Evolutionary conservation across 139 green algal species (phyloP).

Genomic region (Auxenochlorella pyrenoidosa): DNA sequence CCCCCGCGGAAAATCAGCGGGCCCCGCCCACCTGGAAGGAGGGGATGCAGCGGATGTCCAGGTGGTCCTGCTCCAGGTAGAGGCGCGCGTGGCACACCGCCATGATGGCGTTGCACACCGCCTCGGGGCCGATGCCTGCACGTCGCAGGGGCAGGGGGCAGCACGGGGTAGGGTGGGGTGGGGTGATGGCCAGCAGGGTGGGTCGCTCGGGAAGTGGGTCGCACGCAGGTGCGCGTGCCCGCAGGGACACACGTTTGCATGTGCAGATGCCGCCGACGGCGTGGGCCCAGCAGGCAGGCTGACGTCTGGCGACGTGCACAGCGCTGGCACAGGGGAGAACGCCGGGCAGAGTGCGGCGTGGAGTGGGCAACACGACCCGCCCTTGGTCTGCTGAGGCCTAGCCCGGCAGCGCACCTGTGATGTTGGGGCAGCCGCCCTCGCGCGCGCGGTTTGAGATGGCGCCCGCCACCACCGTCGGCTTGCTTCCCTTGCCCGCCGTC

Average conservation of each 20-base stretch:
- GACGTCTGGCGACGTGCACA: no score
- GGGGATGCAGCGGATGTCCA: conserved; percentile 42
- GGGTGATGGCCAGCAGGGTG: no score
- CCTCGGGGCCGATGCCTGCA: conserved; percentile 47
- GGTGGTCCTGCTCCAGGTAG: conserved; percentile 51
- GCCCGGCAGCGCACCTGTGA: conserved; percentile 5
- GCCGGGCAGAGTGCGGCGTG: neutral
- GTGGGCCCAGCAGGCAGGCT: no score
- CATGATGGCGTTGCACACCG: conserved; percentile 47
- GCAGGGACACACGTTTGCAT: no score
- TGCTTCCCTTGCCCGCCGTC: conserved; percentile 40
- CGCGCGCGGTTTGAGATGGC: conserved; percentile 39
- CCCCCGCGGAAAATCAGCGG: no score
- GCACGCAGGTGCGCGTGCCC: neutral
- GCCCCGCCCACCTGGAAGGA: conserved; percentile 44
- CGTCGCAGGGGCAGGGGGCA: neutral
- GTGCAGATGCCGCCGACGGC: no score
- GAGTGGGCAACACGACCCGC: neutral
- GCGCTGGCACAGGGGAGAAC: neutral
- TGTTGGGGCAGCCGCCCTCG: conserved; percentile 36
- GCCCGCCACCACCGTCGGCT: conserved; percentile 39
- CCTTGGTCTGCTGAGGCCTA: neutral
- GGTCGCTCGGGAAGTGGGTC: neutral
- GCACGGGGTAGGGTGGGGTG: no score
- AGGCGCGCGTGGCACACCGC: conserved; percentile 45